Percentiles rank a stretch among this genome's conserved stretches.
Evolutionary conservation across 2,329 filamentous ascomycete species (phyloP).

Genomic region (Xylariaceae sp.): DNA sequence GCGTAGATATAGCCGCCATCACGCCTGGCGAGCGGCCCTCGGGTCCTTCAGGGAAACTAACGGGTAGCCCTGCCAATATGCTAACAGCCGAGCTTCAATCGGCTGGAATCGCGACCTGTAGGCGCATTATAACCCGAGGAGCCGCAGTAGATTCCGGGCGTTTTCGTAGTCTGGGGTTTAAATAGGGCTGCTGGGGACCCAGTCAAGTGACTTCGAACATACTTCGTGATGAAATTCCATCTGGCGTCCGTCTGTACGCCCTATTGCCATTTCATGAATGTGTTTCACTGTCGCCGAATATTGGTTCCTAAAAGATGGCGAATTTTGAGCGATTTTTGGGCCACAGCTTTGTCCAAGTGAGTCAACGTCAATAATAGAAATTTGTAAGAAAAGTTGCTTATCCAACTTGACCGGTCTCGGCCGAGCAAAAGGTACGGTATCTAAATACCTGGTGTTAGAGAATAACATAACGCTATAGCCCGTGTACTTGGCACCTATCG

Average conservation of each 20-base stretch:
- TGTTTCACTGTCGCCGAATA: constrained; percentile 2
- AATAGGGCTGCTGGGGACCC: constrained; percentile 24
- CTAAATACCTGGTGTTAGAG: background rate
- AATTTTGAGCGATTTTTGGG: constrained; percentile 20
- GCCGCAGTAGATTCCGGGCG: constrained; percentile 30
- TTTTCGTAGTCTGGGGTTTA: constrained; percentile 32
- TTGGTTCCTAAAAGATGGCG: constrained; percentile 9
- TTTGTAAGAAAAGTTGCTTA: constrained; percentile 5
- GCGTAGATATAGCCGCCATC: background rate
- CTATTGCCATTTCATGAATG: background rate
- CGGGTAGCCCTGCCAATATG: constrained; percentile 15
- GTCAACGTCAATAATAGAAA: constrained; percentile 19
- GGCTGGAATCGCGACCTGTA: constrained; percentile 30
- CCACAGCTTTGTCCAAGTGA: constrained; percentile 1
- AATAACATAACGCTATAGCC: constrained; percentile 2
- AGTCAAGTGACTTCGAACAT: constrained; percentile 26
- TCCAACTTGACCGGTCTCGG: constrained; percentile 16
- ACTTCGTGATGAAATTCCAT: constrained; percentile 21
- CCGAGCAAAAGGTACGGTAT: no score
- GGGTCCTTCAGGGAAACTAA: constrained; percentile 7
- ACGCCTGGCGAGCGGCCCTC: constrained; percentile 6
- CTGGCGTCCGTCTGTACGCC: constrained; percentile 6
- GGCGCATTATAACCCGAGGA: constrained; percentile 27
- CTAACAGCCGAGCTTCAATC: constrained; percentile 31
- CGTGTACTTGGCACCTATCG: constrained; percentile 14